These are phyloP conservation scores for Monascus purpureus DNA, from an alignment of 495 filamentous ascomycete genomes.

Conservation along the genomic window DNA sequence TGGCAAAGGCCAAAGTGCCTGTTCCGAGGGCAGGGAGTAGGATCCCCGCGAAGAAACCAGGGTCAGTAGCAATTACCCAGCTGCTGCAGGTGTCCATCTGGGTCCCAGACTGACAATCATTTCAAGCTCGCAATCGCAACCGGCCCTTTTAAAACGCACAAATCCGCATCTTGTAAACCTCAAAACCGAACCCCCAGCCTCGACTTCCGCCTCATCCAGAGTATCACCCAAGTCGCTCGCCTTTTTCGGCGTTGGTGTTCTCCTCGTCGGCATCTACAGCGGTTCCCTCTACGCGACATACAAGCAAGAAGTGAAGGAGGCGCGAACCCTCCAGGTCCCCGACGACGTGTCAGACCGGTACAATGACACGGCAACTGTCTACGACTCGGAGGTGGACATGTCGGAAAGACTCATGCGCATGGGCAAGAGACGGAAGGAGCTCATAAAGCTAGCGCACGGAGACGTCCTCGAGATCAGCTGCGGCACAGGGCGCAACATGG, in stretches of 20 bases:
- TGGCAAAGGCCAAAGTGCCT: constrained; percentile 11
- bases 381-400: constrained; percentile 49
- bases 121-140: not conserved
- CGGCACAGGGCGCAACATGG: constrained; percentile 79
- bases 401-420: constrained; percentile 57
- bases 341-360: constrained; percentile 42
- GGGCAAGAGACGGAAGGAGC: constrained; percentile 40
- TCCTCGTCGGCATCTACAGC: constrained; percentile 35
- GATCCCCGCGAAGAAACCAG: not conserved
- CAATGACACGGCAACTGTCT: constrained; percentile 40
- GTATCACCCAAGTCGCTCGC: constrained; percentile 21
- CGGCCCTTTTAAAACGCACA: constrained; percentile 9
- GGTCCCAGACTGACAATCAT: not conserved
- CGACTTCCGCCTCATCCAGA: constrained; percentile 5
- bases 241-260: constrained; percentile 29
- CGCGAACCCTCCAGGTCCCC: constrained; percentile 25
- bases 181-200: constrained; percentile 5
- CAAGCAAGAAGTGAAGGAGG: constrained; percentile 19
- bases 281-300: constrained; percentile 38
- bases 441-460: constrained; percentile 51
- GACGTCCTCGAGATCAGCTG: constrained; percentile 81
- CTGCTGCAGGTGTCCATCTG: too few relatives aligned
- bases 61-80: not conserved
- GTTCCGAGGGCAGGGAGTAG: constrained; percentile 1
- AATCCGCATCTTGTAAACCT: constrained; percentile 10